Conservation (phyloP, 495 filamentous ascomycete genomes). For the Aspergillus campestris region DNA sequence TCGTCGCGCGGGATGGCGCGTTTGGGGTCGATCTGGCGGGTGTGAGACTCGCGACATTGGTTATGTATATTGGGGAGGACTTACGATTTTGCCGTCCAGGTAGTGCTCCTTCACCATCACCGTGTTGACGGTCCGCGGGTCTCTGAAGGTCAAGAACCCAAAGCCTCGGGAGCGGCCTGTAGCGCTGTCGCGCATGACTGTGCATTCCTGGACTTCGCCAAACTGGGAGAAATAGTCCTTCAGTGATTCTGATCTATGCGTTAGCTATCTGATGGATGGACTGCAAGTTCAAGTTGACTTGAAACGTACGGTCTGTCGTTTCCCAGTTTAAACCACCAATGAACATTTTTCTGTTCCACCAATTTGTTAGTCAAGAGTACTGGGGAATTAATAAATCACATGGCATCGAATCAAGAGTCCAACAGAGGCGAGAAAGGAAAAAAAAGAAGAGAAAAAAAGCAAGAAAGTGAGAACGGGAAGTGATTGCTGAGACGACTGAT, state of each 20-base stretch:
- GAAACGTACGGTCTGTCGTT: conserved; percentile 82
- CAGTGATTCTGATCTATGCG: conserved; percentile 65
- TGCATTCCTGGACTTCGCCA: conserved; percentile 94
- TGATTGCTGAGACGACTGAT: too few relatives aligned
- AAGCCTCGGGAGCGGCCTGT: conserved; percentile 92
- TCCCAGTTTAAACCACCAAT: conserved; percentile 99
- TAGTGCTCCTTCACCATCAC: conserved; percentile 99
- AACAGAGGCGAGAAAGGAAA: neutral
- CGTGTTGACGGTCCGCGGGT: conserved; percentile 94
- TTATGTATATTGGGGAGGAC: conserved; percentile 20
- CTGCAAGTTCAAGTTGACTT: neutral
- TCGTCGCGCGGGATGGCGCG: conserved; percentile 96
- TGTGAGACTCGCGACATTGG: conserved; percentile 14
- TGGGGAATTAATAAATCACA: neutral
- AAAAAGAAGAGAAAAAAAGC: neutral
- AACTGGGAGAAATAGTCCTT: conserved; percentile 98
- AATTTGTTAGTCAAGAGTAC: neutral
- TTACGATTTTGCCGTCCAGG: conserved; percentile 95
- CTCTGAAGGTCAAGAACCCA: conserved; percentile 95
- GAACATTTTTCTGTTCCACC: conserved; percentile 81
- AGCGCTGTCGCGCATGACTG: conserved; percentile 93
- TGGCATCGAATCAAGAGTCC: neutral
- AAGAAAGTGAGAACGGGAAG: too few relatives aligned
- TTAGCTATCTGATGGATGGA: conserved; percentile 9
- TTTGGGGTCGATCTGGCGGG: conserved; percentile 84